Percentiles rank a stretch among this genome's conserved stretches.
Evolutionary conservation across 2,329 filamentous ascomycete species (phyloP).

Genomic region (Alternaria infectoria): DNA sequence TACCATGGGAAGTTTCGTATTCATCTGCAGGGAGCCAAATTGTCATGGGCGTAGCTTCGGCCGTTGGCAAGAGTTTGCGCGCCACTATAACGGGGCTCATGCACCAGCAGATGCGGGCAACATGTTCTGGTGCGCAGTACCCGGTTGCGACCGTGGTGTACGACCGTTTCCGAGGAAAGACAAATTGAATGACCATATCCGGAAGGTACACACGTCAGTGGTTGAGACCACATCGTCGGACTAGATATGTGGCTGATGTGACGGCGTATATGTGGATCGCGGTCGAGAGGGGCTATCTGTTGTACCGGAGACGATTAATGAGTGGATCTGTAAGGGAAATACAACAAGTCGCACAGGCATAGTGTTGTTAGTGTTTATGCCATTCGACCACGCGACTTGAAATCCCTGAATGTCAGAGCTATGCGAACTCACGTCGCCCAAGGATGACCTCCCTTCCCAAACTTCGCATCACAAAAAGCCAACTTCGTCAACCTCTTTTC

Average conservation of each 20-base stretch:
- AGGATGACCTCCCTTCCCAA: background rate
- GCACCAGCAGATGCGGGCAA: background rate
- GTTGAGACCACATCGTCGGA: background rate
- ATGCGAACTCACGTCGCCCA: background rate
- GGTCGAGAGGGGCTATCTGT: background rate
- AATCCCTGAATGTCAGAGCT: background rate
- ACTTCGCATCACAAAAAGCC: background rate
- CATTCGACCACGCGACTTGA: accelerated
- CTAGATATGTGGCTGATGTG: background rate
- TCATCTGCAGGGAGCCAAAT: too few species aligned
- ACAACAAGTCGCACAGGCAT: accelerated
- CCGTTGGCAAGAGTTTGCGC: background rate
- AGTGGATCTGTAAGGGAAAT: background rate
- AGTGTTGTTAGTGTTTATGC: background rate
- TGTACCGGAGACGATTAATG: background rate
- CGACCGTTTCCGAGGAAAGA: background rate
- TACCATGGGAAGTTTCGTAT: too few species aligned
- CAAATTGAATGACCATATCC: background rate
- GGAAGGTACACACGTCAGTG: background rate
- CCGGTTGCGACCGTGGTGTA: background rate
- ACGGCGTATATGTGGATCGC: background rate
- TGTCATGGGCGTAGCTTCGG: background rate
- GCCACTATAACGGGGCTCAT: background rate
- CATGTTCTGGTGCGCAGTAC: background rate
- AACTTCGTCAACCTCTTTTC: background rate